A percentile compares a stretch with the other conserved stretches of the same genome.
phyloP scores from a whole-genome alignment of 2,329 filamentous ascomycete genomes.

The Didymella segeticola region DNA sequence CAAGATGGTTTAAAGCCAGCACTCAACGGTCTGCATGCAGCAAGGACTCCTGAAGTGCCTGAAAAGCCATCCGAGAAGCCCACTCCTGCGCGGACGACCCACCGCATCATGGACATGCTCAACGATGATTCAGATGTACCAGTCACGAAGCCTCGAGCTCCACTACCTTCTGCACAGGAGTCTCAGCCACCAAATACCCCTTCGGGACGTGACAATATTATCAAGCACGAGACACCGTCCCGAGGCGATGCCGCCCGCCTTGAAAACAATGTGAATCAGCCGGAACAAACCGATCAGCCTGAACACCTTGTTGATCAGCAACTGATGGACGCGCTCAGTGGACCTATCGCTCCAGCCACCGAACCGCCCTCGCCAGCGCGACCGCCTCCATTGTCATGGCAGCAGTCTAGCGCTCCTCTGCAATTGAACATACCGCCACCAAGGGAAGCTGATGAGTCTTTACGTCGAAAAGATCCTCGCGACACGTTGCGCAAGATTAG shows the following conservation, averaged over 20 bases:
- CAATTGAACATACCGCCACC: slow-evolving; percentile 17
- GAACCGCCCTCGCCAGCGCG: slow-evolving; percentile 32
- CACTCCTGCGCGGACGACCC: slow-evolving; percentile 39
- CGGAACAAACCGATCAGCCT: slow-evolving; percentile 27
- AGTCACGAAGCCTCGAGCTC: slow-evolving; percentile 28
- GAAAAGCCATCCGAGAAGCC: slow-evolving; percentile 31
- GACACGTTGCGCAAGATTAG: slow-evolving; percentile 36
- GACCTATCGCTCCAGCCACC: slow-evolving; percentile 18
- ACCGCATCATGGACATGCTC: slow-evolving; percentile 48
- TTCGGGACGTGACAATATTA: slow-evolving; percentile 18
- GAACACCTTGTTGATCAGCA: slow-evolving; percentile 33
- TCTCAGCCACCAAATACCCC: slow-evolving; percentile 20
- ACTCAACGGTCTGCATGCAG: slow-evolving; percentile 11
- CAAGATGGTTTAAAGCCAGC: slow-evolving; percentile 16
- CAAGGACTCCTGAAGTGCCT: slow-evolving; percentile 17
- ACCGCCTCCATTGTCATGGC: slow-evolving; percentile 23
- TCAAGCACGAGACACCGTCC: slow-evolving; percentile 28
- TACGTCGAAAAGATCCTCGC: slow-evolving; percentile 33
- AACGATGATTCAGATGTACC: slow-evolving; percentile 45
- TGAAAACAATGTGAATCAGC: slow-evolving; percentile 28
- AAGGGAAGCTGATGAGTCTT: slow-evolving; percentile 31
- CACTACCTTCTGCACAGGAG: slow-evolving; percentile 25
- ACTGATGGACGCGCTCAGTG: slow-evolving; percentile 29
- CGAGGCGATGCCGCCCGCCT: slow-evolving; percentile 25
- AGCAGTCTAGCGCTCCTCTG: slow-evolving; percentile 19